phyloP scores from a whole-genome alignment of 2,329 filamentous ascomycete species.

The Fusarium brachygibbosum region DNA sequence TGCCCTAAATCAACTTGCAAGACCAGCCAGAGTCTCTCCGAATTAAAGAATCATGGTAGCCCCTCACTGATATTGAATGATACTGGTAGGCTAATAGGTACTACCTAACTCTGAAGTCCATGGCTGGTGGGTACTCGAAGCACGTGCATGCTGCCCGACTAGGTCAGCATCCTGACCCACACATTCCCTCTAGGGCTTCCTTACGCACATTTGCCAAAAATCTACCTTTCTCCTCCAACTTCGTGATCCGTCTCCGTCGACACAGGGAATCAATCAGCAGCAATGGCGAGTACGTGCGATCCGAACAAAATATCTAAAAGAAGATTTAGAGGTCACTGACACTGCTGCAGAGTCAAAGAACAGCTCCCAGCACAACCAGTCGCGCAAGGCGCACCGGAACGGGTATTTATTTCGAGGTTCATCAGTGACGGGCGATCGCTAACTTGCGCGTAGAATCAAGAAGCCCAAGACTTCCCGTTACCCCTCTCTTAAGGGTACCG shows the following conservation, averaged over 20 bases:
- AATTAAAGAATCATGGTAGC: not conserved
- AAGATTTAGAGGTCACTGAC: constrained; percentile 35
- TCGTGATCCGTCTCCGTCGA: constrained; percentile 49
- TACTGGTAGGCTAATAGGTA: no score
- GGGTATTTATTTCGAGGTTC: constrained; percentile 74
- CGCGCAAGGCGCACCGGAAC: constrained; percentile 99
- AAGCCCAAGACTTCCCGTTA: constrained; percentile 99
- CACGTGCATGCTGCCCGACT: constrained; percentile 32
- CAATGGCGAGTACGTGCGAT: constrained; percentile 58
- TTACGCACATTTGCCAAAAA: constrained; percentile 48
- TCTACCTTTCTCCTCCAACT: constrained; percentile 48
- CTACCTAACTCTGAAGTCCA: no score
- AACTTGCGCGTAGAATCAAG: constrained; percentile 84
- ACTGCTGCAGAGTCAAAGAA: constrained; percentile 91
- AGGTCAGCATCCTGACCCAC: constrained; percentile 40
- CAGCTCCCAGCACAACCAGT: constrained; percentile 99
- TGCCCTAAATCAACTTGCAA: not conserved
- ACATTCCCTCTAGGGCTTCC: constrained; percentile 49
- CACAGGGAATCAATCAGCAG: constrained; percentile 52
- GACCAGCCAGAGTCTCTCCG: not conserved
- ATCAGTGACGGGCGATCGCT: constrained; percentile 21
- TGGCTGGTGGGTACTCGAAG: not conserved
- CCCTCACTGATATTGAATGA: not conserved
- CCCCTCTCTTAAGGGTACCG: constrained; percentile 97
- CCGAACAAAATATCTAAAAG: not conserved